A percentile compares a stretch with the other conserved stretches of the same genome.
Conservation (phyloP, 2,329 filamentous ascomycete species). For the Colletotrichum sp. region DNA sequence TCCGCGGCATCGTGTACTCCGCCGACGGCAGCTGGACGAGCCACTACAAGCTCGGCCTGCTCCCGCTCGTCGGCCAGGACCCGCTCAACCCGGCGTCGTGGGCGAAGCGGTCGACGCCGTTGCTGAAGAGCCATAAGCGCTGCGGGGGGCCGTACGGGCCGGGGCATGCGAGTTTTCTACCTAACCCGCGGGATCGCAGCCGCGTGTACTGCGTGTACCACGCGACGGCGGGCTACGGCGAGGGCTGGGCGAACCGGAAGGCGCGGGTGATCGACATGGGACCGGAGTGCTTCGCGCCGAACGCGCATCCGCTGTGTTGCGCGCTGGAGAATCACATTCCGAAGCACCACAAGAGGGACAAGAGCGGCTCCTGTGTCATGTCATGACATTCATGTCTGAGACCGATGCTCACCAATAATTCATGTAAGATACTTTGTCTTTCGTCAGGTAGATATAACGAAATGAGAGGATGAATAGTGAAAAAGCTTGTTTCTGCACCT, state of each 20-base stretch:
- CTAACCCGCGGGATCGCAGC: conserved; percentile 53
- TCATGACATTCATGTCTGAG: neutral
- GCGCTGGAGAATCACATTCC: conserved; percentile 10
- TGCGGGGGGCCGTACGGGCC: conserved; percentile 56
- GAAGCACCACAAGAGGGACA: neutral
- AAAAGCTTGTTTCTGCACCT: neutral
- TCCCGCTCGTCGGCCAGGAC: conserved; percentile 58
- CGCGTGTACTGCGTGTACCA: conserved; percentile 64
- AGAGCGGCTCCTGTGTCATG: conserved; percentile 2
- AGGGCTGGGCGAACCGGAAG: conserved; percentile 26
- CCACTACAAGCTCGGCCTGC: conserved; percentile 57
- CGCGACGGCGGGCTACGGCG: conserved; percentile 47
- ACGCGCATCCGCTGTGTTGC: conserved; percentile 23
- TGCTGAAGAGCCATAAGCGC: conserved; percentile 54
- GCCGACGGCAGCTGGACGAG: conserved; percentile 63
- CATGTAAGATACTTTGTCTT: neutral
- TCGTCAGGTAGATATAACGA: neutral
- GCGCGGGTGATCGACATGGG: conserved; percentile 22
- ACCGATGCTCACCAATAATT: neutral
- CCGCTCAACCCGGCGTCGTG: conserved; percentile 49
- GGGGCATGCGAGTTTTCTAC: conserved; percentile 64
- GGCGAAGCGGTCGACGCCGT: conserved; percentile 54
- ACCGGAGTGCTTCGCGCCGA: conserved; percentile 14
- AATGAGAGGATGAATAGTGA: neutral
- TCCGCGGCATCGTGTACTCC: conserved; percentile 58